phyloP scores from a whole-genome alignment of 352 stramenopile species.

The Phytophthora vignae region DNA sequence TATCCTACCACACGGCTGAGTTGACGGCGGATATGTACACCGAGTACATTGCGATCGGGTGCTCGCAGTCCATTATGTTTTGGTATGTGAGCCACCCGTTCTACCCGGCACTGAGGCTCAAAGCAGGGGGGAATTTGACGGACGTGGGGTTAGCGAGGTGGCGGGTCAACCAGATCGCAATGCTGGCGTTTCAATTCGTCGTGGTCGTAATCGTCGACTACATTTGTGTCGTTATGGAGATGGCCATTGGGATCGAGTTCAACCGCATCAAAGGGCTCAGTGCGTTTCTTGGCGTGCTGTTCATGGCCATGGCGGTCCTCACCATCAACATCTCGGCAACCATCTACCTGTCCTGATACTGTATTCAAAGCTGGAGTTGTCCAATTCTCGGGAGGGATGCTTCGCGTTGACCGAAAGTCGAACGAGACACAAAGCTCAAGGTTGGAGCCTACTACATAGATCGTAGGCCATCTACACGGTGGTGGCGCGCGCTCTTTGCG shows the following conservation, averaged over 20 bases:
- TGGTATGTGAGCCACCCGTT: slow-evolving; percentile 33
- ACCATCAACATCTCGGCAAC: slow-evolving; percentile 7
- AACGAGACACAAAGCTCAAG: too few relatives aligned
- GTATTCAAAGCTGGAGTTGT: too few relatives aligned
- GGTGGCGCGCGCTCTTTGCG: too few relatives aligned
- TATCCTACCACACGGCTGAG: slow-evolving; percentile 19
- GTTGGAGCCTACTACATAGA: too few relatives aligned
- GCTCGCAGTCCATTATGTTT: slow-evolving; percentile 33
- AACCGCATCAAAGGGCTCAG: slow-evolving; percentile 15
- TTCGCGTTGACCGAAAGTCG: too few relatives aligned
- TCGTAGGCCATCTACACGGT: too few relatives aligned
- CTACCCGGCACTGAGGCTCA: slow-evolving; percentile 18
- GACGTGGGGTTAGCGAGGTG: background rate
- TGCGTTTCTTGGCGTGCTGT: slow-evolving; percentile 28
- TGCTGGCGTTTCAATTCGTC: slow-evolving; percentile 8
- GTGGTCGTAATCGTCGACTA: slow-evolving; percentile 24
- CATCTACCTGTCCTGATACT: slow-evolving; percentile 2
- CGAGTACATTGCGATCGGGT: slow-evolving; percentile 51
- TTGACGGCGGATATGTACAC: slow-evolving; percentile 36
- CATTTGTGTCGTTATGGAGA: slow-evolving; percentile 29
- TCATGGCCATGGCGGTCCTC: slow-evolving; percentile 11
- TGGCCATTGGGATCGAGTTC: slow-evolving; percentile 23
- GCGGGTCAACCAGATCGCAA: slow-evolving; percentile 1
- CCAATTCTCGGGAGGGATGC: too few relatives aligned
- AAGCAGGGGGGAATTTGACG: slow-evolving; percentile 1